A percentile compares a stretch with the other conserved stretches of the same genome.
Conservation (phyloP, 768 basidiomycete species). For the Chlorophyllum brunneum region DNA sequence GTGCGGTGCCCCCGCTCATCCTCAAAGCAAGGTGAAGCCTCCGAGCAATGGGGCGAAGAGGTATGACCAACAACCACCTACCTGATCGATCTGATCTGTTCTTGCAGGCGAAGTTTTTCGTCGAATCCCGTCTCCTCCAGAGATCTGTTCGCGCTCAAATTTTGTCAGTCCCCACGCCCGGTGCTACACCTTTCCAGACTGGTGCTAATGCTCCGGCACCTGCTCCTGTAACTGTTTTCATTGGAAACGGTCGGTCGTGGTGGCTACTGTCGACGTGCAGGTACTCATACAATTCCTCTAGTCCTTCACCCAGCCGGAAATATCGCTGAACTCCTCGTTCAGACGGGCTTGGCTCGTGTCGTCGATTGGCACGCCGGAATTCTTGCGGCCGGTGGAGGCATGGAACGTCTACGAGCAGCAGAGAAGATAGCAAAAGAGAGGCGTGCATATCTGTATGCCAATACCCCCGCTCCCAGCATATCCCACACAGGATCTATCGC, state of each 20-base stretch:
- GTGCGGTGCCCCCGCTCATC: conserved; percentile 71
- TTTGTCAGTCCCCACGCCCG: conserved; percentile 73
- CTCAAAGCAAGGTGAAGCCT: conserved; percentile 68
- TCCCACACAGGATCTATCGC: conserved; percentile 44
- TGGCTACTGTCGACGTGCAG: not conserved
- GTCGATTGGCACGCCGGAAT: conserved; percentile 99
- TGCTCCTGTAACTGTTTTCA: conserved; percentile 78
- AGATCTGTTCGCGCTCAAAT: conserved; percentile 73
- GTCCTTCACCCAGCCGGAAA: conserved; percentile 92
- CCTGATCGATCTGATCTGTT: conserved; percentile 15
- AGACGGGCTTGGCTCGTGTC: conserved; percentile 81
- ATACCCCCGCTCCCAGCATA: conserved; percentile 31
- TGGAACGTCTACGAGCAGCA: conserved; percentile 83
- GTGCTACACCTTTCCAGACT: conserved; percentile 77
- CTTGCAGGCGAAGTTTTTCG: conserved; percentile 85
- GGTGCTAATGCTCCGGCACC: conserved; percentile 48
- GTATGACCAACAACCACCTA: conserved; percentile 35
- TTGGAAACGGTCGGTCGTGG: conserved; percentile 64
- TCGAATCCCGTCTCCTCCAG: conserved; percentile 83
- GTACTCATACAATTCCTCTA: conserved; percentile 22
- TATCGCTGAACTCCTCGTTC: conserved; percentile 85
- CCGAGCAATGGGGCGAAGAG: conserved; percentile 89
- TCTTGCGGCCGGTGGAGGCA: conserved; percentile 76
- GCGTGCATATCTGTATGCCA: conserved; percentile 66
- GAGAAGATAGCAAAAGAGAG: conserved; percentile 81